Percentiles rank a stretch among this genome's conserved stretches.
Evolutionary conservation across 2,329 filamentous ascomycete species (phyloP).

Genomic region (Exophiala calicioides): DNA sequence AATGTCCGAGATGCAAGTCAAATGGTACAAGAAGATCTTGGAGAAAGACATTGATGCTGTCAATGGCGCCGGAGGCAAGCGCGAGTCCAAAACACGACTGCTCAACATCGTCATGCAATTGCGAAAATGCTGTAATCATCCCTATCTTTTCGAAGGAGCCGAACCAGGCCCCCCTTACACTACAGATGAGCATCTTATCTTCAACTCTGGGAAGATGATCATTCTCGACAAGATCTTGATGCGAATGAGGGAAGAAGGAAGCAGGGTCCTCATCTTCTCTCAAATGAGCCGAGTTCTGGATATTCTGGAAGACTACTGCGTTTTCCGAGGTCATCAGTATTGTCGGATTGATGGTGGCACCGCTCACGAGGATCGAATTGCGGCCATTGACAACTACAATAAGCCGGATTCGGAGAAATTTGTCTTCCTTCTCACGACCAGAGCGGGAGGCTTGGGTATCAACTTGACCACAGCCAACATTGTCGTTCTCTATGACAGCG

Average conservation of each 20-base stretch:
- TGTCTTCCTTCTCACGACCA: slow-evolving; percentile 89
- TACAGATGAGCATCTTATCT: slow-evolving; percentile 91
- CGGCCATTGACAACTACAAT: slow-evolving; percentile 98
- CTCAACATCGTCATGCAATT: slow-evolving; percentile 99
- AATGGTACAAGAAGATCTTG: slow-evolving; percentile 98
- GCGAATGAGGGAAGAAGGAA: slow-evolving; percentile 81
- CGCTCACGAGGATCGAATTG: slow-evolving; percentile 95
- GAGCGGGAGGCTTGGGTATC: slow-evolving; percentile 93
- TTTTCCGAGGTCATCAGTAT: slow-evolving; percentile 92
- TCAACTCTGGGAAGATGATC: slow-evolving; percentile 95
- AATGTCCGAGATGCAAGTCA: slow-evolving; percentile 99
- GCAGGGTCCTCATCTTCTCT: slow-evolving; percentile 96
- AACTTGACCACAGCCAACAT: slow-evolving; percentile 95
- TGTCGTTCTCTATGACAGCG: slow-evolving; percentile 93
- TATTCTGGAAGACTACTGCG: slow-evolving; percentile 96
- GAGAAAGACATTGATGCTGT: slow-evolving; percentile 99
- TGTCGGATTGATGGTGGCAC: slow-evolving; percentile 97
- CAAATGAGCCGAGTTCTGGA: slow-evolving; percentile 98
- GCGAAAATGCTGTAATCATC: slow-evolving; percentile 97
- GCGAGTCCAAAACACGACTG: slow-evolving; percentile 94
- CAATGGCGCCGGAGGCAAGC: slow-evolving; percentile 92
- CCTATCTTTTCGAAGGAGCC: slow-evolving; percentile 95
- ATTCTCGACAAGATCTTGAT: slow-evolving; percentile 89
- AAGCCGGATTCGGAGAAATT: slow-evolving; percentile 95
- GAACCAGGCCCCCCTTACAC: slow-evolving; percentile 97